phyloP scores from a whole-genome alignment of 768 basidiomycete genomes.

The Naganishia friedmannii region DNA sequence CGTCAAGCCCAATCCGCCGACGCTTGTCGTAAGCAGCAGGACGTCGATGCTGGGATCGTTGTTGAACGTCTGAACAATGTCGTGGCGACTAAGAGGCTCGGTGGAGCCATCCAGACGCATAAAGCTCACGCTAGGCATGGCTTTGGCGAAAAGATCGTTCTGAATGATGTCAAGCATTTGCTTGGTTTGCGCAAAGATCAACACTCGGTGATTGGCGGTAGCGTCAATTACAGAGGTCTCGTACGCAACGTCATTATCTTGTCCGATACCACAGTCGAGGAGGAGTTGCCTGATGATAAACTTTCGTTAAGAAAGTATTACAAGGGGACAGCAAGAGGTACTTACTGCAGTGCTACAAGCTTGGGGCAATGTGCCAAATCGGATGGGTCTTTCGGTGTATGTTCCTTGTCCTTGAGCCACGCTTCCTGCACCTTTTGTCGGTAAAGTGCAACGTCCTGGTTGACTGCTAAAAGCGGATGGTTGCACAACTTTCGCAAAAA shows the following conservation, averaged over 20 bases:
- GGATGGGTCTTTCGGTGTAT: conserved; percentile 41
- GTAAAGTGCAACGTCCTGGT: conserved; percentile 64
- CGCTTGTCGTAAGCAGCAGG: conserved; percentile 89
- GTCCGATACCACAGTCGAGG: conserved; percentile 88
- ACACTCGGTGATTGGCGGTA: conserved; percentile 89
- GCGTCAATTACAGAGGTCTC: conserved; percentile 69
- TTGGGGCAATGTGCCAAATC: conserved; percentile 94
- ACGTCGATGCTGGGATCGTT: conserved; percentile 96
- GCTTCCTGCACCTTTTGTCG: conserved; percentile 58
- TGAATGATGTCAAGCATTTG: conserved; percentile 99
- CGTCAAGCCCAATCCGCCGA: conserved; percentile 92
- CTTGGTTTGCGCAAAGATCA: conserved; percentile 99
- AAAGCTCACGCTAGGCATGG: conserved; percentile 95
- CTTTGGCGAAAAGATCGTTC: conserved; percentile 78
- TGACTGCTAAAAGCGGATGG: conserved; percentile 87
- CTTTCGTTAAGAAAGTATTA: conserved; percentile 22
- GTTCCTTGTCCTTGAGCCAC: conserved; percentile 32
- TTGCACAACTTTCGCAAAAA: conserved; percentile 97
- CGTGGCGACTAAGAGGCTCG: conserved; percentile 89
- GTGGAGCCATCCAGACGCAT: conserved; percentile 96
- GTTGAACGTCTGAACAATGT: conserved; percentile 97
- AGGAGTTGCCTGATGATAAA: conserved; percentile 72
- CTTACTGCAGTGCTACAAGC: conserved; percentile 80
- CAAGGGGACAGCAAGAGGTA: neutral
- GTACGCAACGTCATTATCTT: conserved; percentile 47